phyloP scores from a whole-genome alignment of 805 yeast genomes.

The Blastobotrys chiropterorum region DNA sequence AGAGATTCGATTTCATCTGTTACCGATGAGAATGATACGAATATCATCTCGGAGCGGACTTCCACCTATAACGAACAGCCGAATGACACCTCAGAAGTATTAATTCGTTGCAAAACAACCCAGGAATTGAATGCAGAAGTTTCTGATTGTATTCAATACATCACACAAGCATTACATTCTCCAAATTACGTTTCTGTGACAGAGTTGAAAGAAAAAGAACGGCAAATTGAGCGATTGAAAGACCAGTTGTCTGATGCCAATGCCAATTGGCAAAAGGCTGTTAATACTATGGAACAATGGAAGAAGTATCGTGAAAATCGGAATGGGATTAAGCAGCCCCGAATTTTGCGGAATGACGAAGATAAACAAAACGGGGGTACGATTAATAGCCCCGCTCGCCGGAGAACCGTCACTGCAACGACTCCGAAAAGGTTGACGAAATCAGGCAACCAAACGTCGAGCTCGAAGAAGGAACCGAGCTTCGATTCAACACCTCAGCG shows the following conservation, averaged over 20 bases:
- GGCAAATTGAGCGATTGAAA: conserved; percentile 13
- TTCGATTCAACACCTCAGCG: no score
- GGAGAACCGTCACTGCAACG: no score
- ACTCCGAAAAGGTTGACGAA: no score
- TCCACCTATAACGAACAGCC: neutral
- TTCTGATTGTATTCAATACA: conserved; percentile 10
- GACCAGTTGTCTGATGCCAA: conserved; percentile 18
- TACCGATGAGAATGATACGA: neutral
- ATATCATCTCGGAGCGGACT: neutral
- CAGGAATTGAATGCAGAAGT: conserved; percentile 12
- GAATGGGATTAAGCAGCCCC: neutral
- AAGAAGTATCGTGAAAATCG: conserved; percentile 16
- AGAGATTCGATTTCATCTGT: neutral
- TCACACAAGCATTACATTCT: conserved; percentile 13
- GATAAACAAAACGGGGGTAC: no score
- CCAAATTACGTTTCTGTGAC: conserved; percentile 18
- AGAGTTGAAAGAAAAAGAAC: conserved; percentile 16
- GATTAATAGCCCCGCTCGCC: no score
- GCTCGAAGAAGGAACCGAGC: no score
- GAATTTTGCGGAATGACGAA: no score
- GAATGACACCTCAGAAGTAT: neutral
- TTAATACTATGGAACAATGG: conserved; percentile 26
- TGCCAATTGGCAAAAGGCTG: conserved; percentile 22
- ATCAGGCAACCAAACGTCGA: no score
- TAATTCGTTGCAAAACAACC: neutral